Evolutionary conservation across 2,329 filamentous ascomycete species (phyloP).

Genomic region (Fonsecaea erecta): DNA sequence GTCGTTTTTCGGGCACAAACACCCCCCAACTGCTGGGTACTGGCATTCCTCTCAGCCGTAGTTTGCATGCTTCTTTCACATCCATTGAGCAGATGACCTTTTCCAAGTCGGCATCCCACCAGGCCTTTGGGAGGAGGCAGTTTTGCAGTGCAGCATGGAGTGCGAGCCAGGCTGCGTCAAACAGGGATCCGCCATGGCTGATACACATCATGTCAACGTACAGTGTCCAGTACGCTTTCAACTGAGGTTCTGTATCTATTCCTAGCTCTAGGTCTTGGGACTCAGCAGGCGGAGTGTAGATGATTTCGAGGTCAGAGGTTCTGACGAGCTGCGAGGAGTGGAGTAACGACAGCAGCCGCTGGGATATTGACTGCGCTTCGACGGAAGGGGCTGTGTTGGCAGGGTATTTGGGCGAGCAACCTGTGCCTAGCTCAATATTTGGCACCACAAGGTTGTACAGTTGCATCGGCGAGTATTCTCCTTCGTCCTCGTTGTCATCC

Average conservation of each 20-base stretch:
- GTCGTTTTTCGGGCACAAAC: slow-evolving; percentile 68
- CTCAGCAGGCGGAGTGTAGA: slow-evolving; percentile 58
- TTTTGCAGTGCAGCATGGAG: slow-evolving; percentile 79
- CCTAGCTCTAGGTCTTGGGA: slow-evolving; percentile 40
- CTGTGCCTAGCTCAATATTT: slow-evolving; percentile 90
- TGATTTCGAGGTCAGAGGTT: slow-evolving; percentile 73
- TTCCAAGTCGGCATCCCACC: slow-evolving; percentile 83
- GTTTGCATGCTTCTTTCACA: slow-evolving; percentile 57
- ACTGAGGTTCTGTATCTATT: slow-evolving; percentile 54
- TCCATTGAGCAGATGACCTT: slow-evolving; percentile 74
- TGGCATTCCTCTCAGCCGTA: slow-evolving; percentile 70
- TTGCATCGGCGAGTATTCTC: slow-evolving; percentile 41
- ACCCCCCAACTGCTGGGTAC: slow-evolving; percentile 78
- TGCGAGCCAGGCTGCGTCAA: slow-evolving; percentile 88
- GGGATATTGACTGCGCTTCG: slow-evolving; percentile 82
- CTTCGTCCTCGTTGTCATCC: slow-evolving; percentile 49
- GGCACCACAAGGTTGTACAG: slow-evolving; percentile 77
- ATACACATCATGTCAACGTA: slow-evolving; percentile 97
- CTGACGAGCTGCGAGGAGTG: slow-evolving; percentile 71
- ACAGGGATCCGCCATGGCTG: slow-evolving; percentile 73
- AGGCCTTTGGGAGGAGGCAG: slow-evolving; percentile 75
- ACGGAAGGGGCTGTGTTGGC: slow-evolving; percentile 71
- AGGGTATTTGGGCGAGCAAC: slow-evolving; percentile 85
- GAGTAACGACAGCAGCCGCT: slow-evolving; percentile 75
- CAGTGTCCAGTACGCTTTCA: slow-evolving; percentile 91